These are phyloP conservation scores for Antrodiella citrinella DNA, from an alignment of 768 basidiomycete genomes.

Conservation along the genomic window DNA sequence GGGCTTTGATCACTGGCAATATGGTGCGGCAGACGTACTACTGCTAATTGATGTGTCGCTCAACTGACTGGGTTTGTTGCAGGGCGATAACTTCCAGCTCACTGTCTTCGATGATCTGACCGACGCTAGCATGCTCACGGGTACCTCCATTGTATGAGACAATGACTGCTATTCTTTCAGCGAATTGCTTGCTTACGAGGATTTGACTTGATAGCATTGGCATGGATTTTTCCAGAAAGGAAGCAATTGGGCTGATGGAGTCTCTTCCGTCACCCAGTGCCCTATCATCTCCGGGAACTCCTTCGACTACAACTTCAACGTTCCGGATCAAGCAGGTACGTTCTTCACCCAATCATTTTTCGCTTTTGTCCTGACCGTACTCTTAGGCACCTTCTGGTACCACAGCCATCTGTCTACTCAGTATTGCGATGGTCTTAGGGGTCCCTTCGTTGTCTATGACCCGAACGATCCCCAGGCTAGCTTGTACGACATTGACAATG, in stretches of 20 bases:
- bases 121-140: constrained; percentile 12
- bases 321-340: constrained; percentile 20
- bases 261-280: constrained; percentile 37
- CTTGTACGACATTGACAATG: constrained; percentile 24
- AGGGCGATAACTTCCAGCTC: constrained; percentile 18
- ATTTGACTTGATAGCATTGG: constrained; percentile 26
- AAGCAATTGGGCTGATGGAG: constrained; percentile 38
- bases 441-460: constrained; percentile 24
- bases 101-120: constrained; percentile 18
- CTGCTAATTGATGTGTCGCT: not conserved
- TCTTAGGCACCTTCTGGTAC: constrained; percentile 27
- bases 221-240: constrained; percentile 41
- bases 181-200: not conserved
- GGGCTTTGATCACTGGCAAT: constrained; percentile 16
- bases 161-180: not conserved
- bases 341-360: not conserved
- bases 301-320: constrained; percentile 31
- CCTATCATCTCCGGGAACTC: constrained; percentile 29
- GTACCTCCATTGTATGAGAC: constrained; percentile 18
- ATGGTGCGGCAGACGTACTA: constrained; percentile 9
- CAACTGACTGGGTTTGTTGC: not conserved
- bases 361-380: no score
- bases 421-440: constrained; percentile 35
- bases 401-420: constrained; percentile 36
- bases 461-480: constrained; percentile 20